A percentile compares a stretch with the other conserved stretches of the same genome.
phyloP scores from a whole-genome alignment of 176 grass and related monocot genomes.

The Alloteropsis semialata region DNA sequence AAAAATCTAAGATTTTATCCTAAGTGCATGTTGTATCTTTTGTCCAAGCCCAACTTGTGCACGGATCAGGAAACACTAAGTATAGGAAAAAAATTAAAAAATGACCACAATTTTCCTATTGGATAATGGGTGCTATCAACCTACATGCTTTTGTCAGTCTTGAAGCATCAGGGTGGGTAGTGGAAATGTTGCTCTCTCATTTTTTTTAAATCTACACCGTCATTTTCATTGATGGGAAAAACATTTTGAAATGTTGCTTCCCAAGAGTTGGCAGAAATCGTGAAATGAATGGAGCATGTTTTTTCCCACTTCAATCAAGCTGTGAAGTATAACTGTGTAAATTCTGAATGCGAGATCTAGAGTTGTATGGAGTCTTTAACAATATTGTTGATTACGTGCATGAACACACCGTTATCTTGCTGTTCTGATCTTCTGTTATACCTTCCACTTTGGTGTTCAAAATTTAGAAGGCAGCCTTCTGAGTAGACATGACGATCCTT shows the following conservation, averaged over 20 bases:
- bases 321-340: neutral
- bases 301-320: neutral
- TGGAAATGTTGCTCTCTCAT: neutral
- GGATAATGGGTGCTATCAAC: neutral
- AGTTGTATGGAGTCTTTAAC: neutral
- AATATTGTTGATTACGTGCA: neutral
- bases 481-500: slow-evolving; percentile 22
- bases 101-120: neutral
- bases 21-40: neutral
- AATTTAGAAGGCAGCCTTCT: slow-evolving; percentile 35
- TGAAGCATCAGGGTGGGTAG: neutral
- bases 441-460: slow-evolving; percentile 16
- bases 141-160: neutral
- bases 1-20: neutral
- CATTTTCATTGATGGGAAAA: neutral
- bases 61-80: neutral
- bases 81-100: neutral
- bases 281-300: neutral
- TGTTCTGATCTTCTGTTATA: slow-evolving; percentile 3
- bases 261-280: neutral
- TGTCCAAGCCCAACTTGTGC: neutral
- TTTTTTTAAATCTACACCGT: too few species aligned
- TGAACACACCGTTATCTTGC: neutral
- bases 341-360: neutral
- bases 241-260: neutral